Conservation (phyloP, 1,139 yeast genomes). For the Geotrichum carabidarum region DNA sequence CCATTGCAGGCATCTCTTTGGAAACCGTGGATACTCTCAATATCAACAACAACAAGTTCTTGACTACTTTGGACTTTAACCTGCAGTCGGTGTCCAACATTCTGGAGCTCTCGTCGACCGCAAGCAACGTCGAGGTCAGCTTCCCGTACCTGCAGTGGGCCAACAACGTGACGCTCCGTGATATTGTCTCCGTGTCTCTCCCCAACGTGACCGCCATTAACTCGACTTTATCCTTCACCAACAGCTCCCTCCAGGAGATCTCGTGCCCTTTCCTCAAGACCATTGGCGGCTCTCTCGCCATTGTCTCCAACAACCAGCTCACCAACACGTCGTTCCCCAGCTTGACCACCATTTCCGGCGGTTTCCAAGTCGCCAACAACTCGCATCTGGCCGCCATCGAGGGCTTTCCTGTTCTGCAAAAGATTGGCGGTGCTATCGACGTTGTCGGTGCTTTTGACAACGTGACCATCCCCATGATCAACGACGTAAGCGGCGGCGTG, state of each 20-base stretch:
- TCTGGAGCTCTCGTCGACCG: conserved; percentile 78
- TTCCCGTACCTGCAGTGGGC: conserved; percentile 76
- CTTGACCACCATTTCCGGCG: conserved; percentile 70
- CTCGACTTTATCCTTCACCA: conserved; percentile 73
- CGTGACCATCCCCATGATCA: conserved; percentile 68
- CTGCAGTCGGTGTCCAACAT: conserved; percentile 69
- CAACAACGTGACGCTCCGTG: conserved; percentile 77
- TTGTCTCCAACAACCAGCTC: conserved; percentile 68
- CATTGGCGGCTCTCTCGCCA: conserved; percentile 77
- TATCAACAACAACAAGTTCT: conserved; percentile 81
- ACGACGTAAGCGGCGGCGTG: conserved; percentile 88
- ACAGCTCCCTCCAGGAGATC: conserved; percentile 60
- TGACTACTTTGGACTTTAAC: conserved; percentile 66
- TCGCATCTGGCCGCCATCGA: conserved; percentile 56
- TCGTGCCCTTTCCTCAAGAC: conserved; percentile 51
- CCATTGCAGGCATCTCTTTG: conserved; percentile 78
- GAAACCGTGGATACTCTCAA: conserved; percentile 65
- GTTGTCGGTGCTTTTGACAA: conserved; percentile 74
- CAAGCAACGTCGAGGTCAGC: conserved; percentile 66
- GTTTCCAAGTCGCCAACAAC: conserved; percentile 80
- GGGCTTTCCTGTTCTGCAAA: conserved; percentile 67
- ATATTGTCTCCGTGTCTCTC: conserved; percentile 66
- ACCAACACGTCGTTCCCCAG: conserved; percentile 63
- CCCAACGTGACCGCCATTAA: conserved; percentile 64
- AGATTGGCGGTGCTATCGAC: conserved; percentile 84